phyloP scores from a whole-genome alignment of 139 green algal species.

The Yamagishiella unicocca region DNA sequence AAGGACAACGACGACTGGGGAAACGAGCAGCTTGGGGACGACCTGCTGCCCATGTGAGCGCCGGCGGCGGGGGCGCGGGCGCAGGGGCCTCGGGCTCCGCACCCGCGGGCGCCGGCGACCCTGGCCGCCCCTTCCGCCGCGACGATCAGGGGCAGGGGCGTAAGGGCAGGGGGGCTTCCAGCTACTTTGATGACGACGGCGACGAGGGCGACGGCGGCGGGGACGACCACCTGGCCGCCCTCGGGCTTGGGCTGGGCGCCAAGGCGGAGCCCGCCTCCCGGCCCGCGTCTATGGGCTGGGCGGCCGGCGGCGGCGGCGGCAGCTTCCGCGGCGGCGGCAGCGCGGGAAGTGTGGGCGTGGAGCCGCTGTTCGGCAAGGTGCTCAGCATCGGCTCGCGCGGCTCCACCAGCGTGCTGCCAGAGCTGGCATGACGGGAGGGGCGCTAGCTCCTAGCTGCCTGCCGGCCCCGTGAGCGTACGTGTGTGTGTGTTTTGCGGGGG shows the following conservation, averaged over 20 bases:
- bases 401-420: constrained; percentile 20
- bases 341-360: not conserved
- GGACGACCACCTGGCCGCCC: constrained; percentile 7
- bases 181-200: not conserved
- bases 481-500: no score
- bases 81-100: not conserved
- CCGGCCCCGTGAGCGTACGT: no score
- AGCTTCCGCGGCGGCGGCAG: not conserved
- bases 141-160: not conserved
- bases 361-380: not conserved
- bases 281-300: not conserved
- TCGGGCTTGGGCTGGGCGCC: not conserved
- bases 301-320: not conserved
- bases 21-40: constrained; percentile 76
- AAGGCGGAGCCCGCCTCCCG: not conserved
- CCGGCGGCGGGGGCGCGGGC: not conserved
- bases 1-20: constrained; percentile 74
- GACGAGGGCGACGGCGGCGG: not conserved
- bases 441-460: no score
- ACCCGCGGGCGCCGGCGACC: not conserved
- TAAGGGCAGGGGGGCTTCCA: not conserved
- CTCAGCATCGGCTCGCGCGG: constrained; percentile 31
- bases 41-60: constrained; percentile 76
- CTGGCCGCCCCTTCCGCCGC: not conserved
- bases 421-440: constrained; percentile 37